A percentile compares a stretch with the other conserved stretches of the same genome.
phyloP scores from a whole-genome alignment of 768 basidiomycete species.

The Suillus variegatus region DNA sequence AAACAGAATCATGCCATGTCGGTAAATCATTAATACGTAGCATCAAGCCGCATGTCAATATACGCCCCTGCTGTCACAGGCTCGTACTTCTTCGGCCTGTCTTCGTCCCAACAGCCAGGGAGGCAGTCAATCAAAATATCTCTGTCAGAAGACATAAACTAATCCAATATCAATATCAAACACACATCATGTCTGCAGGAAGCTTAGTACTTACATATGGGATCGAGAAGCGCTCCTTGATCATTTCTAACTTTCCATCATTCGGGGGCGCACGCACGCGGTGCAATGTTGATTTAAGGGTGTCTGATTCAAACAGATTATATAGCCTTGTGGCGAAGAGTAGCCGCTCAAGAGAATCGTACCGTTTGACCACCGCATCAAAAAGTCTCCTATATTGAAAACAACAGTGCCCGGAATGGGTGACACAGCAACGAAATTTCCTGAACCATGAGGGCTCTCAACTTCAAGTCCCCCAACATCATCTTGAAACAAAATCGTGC shows the following conservation, averaged over 20 bases:
- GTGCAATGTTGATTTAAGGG: constrained; percentile 44
- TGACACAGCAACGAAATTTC: constrained; percentile 42
- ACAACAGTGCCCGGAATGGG: constrained; percentile 48
- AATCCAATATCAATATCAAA: constrained; percentile 23
- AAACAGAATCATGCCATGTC: background rate
- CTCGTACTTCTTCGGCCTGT: constrained; percentile 50
- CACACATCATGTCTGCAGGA: background rate
- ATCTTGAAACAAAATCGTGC: constrained; percentile 65
- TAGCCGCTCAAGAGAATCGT: constrained; percentile 2
- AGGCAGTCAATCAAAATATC: constrained; percentile 48
- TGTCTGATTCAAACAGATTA: constrained; percentile 14
- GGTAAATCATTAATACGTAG: constrained; percentile 29
- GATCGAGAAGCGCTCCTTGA: constrained; percentile 59
- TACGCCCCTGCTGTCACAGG: constrained; percentile 44
- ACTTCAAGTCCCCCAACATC: constrained; percentile 62
- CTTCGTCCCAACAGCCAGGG: constrained; percentile 50
- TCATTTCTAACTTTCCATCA: constrained; percentile 29
- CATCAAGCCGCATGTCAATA: constrained; percentile 39
- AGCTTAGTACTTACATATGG: constrained; percentile 47
- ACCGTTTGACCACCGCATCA: constrained; percentile 47
- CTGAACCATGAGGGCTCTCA: constrained; percentile 51
- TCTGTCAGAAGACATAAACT: constrained; percentile 34
- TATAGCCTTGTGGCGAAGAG: background rate
- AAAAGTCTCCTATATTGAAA: constrained; percentile 53
- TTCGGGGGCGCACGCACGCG: constrained; percentile 47